phyloP scores from a whole-genome alignment of 768 basidiomycete genomes.

The Albatrellus ellisii region DNA sequence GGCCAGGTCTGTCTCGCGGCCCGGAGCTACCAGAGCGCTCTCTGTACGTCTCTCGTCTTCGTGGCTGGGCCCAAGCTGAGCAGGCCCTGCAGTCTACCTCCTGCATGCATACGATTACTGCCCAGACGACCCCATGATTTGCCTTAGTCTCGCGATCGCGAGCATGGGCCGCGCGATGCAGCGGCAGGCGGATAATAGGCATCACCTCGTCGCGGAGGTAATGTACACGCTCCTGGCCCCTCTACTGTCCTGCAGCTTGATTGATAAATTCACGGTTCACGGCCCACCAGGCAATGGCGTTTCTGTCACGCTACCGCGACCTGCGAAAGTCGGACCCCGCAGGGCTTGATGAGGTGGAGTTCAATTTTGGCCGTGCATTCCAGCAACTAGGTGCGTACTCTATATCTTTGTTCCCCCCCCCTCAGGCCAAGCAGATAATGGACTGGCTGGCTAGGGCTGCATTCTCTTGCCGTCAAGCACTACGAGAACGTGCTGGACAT shows the following conservation, averaged over 20 bases:
- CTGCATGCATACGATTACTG: slow-evolving; percentile 81
- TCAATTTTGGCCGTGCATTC: slow-evolving; percentile 84
- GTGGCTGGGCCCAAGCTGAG: neutral
- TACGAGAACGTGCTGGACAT: slow-evolving; percentile 66
- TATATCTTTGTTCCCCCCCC: neutral
- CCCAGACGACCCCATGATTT: slow-evolving; percentile 75
- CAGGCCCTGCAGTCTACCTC: slow-evolving; percentile 56
- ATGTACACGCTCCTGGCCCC: neutral
- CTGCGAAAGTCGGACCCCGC: slow-evolving; percentile 32
- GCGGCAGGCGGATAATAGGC: slow-evolving; percentile 86
- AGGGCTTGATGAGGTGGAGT: slow-evolving; percentile 69
- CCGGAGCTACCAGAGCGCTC: slow-evolving; percentile 81
- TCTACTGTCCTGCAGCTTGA: neutral
- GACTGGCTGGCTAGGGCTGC: slow-evolving; percentile 40
- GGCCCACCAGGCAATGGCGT: slow-evolving; percentile 57
- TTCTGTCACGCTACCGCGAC: slow-evolving; percentile 70
- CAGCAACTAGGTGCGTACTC: slow-evolving; percentile 70
- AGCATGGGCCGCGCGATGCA: slow-evolving; percentile 89
- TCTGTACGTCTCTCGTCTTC: slow-evolving; percentile 48
- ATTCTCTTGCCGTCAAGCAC: slow-evolving; percentile 72
- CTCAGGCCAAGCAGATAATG: neutral
- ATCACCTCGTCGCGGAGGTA: slow-evolving; percentile 75
- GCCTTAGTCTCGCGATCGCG: slow-evolving; percentile 68
- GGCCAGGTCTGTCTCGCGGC: slow-evolving; percentile 76
- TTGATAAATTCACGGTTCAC: neutral